Evolutionary conservation across 208 protist species (phyloP), one percentile per base, ranked within the genome.

Genomic region (Leptomonas pyrrhocoris): DNA sequence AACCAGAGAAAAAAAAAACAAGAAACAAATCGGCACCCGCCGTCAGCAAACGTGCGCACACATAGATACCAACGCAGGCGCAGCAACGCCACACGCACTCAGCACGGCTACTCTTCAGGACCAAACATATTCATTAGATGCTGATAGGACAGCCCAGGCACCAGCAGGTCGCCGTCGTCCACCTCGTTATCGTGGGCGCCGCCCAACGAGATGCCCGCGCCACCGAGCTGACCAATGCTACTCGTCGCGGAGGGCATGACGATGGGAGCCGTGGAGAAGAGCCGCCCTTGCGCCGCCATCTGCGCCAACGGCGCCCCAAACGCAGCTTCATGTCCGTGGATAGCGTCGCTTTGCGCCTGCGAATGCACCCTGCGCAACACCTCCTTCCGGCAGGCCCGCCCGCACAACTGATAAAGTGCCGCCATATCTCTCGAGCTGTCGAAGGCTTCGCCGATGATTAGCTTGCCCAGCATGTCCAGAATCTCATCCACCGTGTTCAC

Each of bases 241-340:
- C 49, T 40, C 42, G 43, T 15, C 19, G 15, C 36, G 21, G 59
- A 15, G 15, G 43, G 13, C 27, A 13, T 13, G 21, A 27, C 31
- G 15, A 31, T 49, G 7, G 69, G 69, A 2, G 59, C 59, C 2
- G 69, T 75, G 25, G 69, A 75, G 36, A 75, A 75, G 27, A 46
- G 43, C 2, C 18, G 46, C 23, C n/a, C 46, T 15, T 4, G 28
- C 40, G 54, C 31, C 31, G 34, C n/a, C 9, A 34, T 28, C 49
- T 25, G 49, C 23, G 21, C 49, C 11, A n/a, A 4, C 15, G 34
- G 34, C 9, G 34, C 7, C 34, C 3, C 34, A 38, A 38, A 38
- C 34, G 3, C 34, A 9, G 9, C 34, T 38, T 9, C 34, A 38
- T 3, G 34, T 12, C 34, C 9, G 3, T 38, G 34, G 9, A 9